Percentiles rank a stretch among this genome's conserved stretches.
phyloP scores from a whole-genome alignment of 148 eudicot species.

The Silene latifolia region DNA sequence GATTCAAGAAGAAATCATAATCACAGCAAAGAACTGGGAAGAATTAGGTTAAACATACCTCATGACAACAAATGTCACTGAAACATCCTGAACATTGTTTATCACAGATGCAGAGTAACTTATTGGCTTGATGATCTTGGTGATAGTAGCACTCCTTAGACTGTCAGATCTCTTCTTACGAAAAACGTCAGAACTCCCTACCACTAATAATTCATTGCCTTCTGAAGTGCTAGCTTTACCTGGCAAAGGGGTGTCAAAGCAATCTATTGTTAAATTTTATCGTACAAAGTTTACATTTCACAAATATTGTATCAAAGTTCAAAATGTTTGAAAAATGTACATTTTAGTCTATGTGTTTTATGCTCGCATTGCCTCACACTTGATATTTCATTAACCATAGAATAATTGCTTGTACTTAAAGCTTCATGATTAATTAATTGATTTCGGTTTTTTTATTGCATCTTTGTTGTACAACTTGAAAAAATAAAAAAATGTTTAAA shows the following conservation, averaged over 20 bases:
- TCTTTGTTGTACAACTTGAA: too few relatives aligned
- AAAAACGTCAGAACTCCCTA: conserved; percentile 31
- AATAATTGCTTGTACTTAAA: too few relatives aligned
- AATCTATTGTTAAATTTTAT: too few relatives aligned
- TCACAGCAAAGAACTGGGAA: background rate
- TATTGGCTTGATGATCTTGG: conserved; percentile 69
- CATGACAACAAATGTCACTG: conserved; percentile 65
- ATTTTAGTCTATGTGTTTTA: too few relatives aligned
- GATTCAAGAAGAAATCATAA: background rate
- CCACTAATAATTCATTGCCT: conserved; percentile 27
- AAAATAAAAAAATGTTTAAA: too few relatives aligned
- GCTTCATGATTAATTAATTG: too few relatives aligned
- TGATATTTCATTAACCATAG: too few relatives aligned
- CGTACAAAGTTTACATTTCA: too few relatives aligned
- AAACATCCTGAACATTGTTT: conserved; percentile 53
- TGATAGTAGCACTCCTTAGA: conserved; percentile 41
- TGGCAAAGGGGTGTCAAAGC: conserved; percentile 25
- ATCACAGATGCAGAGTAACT: conserved; percentile 53
- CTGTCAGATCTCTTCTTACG: conserved; percentile 42
- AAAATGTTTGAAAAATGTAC: too few relatives aligned
- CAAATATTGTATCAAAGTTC: too few relatives aligned
- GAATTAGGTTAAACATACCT: conserved; percentile 47
- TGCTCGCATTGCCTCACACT: too few relatives aligned
- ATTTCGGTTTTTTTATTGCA: too few relatives aligned
- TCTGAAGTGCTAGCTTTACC: conserved; percentile 30